Evolutionary conservation across 2,329 filamentous ascomycete species (phyloP), one percentile per base, ranked within the genome.

Genomic region (Orbilia oligospora): DNA sequence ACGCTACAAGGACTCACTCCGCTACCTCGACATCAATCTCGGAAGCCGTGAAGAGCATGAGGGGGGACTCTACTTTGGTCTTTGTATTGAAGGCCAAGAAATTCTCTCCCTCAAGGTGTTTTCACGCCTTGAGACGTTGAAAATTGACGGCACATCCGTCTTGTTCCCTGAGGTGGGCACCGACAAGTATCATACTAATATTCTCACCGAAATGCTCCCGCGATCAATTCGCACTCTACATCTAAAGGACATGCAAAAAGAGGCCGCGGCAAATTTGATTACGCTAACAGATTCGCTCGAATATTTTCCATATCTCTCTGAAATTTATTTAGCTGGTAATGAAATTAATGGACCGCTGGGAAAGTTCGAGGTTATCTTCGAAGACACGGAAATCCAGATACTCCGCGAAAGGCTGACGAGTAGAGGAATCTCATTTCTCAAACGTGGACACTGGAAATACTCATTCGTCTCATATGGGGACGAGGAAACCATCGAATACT

Each of bases 121-220:
- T n/a, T 64, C 63, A 10, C 24, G 24, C 18, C 64, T 75, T 9
- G 71, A 69, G 33, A 55, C 63, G 4, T 64, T 75, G 24, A 64
- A 64, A 14, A 22, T 75, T 6, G 55, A 68, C 10, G 71, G 64
- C 12, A 22, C 51, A n/a, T 63, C 51, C 16, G 30, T 75, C 12
- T 63, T 69, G 20, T 75, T 68, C 36, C 71, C 64, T 6, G 46
- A 68, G 24, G 18, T 27, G 8, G 68, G 36, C 5, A 55, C 20
- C 24, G 5, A 44, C 4, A 33, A 53, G 5, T 61, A 55, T 22
- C 55, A 69, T 27, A 75, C 71, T 3, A 48, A 69, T 18, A 18
- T 68, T 16, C 64, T 75, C 14, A 36, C 68, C 10, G 55, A 68
- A 12, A 75, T 75, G 71, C 71, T 75, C 3, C 71, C 71, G 3